Base-by-base conservation (phyloP, 2,329 filamentous ascomycete species). In the Xylariales sp. region DNA sequence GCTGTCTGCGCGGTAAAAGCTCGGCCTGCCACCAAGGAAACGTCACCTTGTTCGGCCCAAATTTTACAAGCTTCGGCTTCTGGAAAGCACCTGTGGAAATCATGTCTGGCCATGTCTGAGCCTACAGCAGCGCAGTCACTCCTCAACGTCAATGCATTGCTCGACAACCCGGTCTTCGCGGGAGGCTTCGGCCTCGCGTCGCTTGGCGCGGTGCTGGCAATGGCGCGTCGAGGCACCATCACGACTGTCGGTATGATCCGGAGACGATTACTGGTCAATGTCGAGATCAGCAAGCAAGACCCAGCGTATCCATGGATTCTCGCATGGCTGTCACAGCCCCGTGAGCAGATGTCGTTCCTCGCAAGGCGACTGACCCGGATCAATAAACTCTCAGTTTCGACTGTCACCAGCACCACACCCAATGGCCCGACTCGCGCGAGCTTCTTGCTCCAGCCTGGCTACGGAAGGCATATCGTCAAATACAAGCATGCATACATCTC, bases 201-300 rank as follows among this genome's bases (percentile, higher is more conserved):
- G 21, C 74, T 98, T 39, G 93, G 89, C 48, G 88, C 89, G 24
- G 84, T 78, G 29, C 77, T 89, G 22, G 84, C 88, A 10, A 79
- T 95, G 52, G 87, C 83, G 21, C 88, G 93, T 48, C 84, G 84
- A 57, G 87, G 86, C 24, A 63, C 86, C 45, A 78, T 90, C 46
- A 73, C 81, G 54, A 81, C 81, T 41, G 82, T 84, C n/a, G 76
- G 78, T 31, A 73, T 94, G 43, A 68, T 95, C 44, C 86, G 88
- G 37, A 82, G 85, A 40, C 87, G 91, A 36, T 80, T 98, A 67
- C 81, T 98, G 21, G 88, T 97, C 54, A 89, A 96, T 56, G 82
- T 98, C 55, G 93, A 98, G 65, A 95, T 98, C 63, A 91, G 87
- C 62, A 86, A 88, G 59, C 87, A 91, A 55, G 93, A 98, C 65